Conservation (phyloP, 2,329 filamentous ascomycete genomes). For the Colletotrichum shisoi region DNA sequence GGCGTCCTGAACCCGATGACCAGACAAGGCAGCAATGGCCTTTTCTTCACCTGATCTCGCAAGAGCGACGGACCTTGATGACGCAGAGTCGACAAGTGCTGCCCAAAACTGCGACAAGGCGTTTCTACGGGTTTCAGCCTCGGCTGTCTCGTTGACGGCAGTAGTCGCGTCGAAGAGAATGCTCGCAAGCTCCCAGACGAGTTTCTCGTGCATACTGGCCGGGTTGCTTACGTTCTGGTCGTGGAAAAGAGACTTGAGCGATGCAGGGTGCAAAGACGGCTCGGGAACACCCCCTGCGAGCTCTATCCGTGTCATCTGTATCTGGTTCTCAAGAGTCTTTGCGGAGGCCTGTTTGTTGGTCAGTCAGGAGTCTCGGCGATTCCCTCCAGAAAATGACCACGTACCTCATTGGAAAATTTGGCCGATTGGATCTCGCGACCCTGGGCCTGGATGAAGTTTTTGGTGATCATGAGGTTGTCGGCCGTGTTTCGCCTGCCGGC, state of each 20-base stretch:
- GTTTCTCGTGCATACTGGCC: constrained; percentile 69
- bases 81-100: constrained; percentile 68
- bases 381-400: constrained; percentile 26
- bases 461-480: constrained; percentile 62
- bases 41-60: constrained; percentile 78
- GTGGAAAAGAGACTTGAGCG: constrained; percentile 52
- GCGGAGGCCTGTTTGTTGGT: constrained; percentile 60
- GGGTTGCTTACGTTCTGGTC: constrained; percentile 53
- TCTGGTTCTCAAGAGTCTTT: constrained; percentile 63
- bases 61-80: constrained; percentile 62
- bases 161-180: constrained; percentile 76
- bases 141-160: constrained; percentile 52
- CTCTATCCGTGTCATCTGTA: constrained; percentile 62
- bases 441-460: constrained; percentile 68
- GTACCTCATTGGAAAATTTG: constrained; percentile 66
- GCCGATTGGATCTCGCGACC: constrained; percentile 71
- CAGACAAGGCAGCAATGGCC: constrained; percentile 80
- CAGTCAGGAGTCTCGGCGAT: constrained; percentile 26
- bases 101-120: constrained; percentile 74
- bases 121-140: constrained; percentile 61
- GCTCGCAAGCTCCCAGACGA: constrained; percentile 85
- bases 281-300: constrained; percentile 67
- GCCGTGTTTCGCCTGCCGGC: constrained; percentile 48
- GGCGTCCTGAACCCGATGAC: constrained; percentile 80
- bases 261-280: constrained; percentile 56